Base-by-base conservation (phyloP, 805 yeast species). In the Metschnikowia kunwiensis region DNA sequence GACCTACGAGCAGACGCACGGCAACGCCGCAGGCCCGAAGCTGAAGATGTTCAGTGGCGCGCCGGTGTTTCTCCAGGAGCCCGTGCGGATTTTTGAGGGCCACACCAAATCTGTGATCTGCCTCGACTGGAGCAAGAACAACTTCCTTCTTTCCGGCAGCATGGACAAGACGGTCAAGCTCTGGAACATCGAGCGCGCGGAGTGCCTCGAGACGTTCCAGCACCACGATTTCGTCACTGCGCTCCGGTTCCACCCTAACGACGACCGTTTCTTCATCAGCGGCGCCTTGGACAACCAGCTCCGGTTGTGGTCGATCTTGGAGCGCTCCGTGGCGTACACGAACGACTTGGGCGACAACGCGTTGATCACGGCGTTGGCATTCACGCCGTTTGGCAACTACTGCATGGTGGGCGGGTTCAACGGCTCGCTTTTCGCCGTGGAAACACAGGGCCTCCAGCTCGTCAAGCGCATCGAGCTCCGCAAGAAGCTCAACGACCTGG, bases 111-210 rank as follows among this genome's bases (percentile, higher is more conserved):
- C 86, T 40, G 71, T 91, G 11, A 57, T 86, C n/a, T 77, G 84
- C 8, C 53, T 89, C 22, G 86, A 85, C 50, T 89, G 97, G 97
- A 82, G 94, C 34, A 82, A 81, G 49, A 88, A 87, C 60, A 82
- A 82, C 54, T 89, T 89, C 49, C 55, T 91, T 20, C 55, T 87
- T 1, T 72, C 93, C 0, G 80, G 93, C 3, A 83, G 95, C 1
- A 83, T 85, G 82, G 97, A 89, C 60, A 74, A 77, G 44, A 82
- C 94, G 0, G 95, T 80, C 2, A 75, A 77, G 45, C 62, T 89
- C 30, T 89, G 97, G 96, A 94, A 89, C 57, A 74, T 82, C 9
- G 86, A 84, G 25, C 70, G 89, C 32, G 62, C 60, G 2, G 70
- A 65, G 11, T 78, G 86, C 34, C 62, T 89, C 12, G 72, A 82